Conservation (phyloP, 305 asterid genomes). For the Plantago rigida region DNA sequence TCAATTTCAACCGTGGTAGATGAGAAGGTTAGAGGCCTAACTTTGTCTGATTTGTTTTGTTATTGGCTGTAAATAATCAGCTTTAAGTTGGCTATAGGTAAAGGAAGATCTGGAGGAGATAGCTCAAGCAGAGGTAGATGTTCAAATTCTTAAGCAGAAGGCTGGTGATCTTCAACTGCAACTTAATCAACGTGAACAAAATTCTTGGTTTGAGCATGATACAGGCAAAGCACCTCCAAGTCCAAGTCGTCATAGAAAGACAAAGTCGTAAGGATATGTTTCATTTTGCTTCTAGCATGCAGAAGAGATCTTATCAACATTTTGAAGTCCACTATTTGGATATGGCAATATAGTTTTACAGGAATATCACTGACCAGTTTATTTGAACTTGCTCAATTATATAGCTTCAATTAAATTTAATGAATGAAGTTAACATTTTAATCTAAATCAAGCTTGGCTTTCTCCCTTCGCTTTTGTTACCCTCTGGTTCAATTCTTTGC, state of each 20-base stretch:
- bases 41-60: constrained; percentile 15
- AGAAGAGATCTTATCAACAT: constrained; percentile 21
- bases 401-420: background rate
- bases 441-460: background rate
- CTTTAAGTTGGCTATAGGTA: constrained; percentile 38
- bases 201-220: constrained; percentile 41
- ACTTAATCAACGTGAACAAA: constrained; percentile 55
- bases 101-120: constrained; percentile 62
- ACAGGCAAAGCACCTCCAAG: constrained; percentile 34
- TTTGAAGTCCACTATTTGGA: background rate
- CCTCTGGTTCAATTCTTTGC: background rate
- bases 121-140: constrained; percentile 54
- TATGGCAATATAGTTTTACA: background rate
- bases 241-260: constrained; percentile 36
- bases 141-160: constrained; percentile 45
- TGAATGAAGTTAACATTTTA: background rate
- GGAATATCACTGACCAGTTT: background rate
- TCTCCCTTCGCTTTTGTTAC: background rate
- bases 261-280: constrained; percentile 42
- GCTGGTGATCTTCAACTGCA: constrained; percentile 61
- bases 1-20: constrained; percentile 43
- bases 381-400: background rate
- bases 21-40: constrained; percentile 46
- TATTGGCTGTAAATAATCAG: constrained; percentile 24
- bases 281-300: constrained; percentile 17